Evolutionary conservation across 768 basidiomycete genomes (phyloP).

Genomic region (Boletus insuetus): DNA sequence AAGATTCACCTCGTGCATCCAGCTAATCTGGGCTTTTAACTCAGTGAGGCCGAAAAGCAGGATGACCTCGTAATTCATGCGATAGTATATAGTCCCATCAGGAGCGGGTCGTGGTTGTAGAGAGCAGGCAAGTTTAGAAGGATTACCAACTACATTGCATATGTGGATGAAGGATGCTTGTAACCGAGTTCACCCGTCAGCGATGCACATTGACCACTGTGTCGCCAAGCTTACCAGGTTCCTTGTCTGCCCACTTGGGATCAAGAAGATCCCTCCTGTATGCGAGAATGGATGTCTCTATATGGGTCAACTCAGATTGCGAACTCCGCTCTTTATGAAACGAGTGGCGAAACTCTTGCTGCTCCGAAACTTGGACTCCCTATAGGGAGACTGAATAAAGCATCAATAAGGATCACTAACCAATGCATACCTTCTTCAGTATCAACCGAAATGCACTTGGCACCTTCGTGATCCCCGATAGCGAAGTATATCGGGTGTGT

Average conservation of each 20-base stretch:
- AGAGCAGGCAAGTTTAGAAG: neutral
- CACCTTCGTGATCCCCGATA: constrained; percentile 30
- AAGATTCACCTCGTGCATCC: constrained; percentile 32
- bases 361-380: constrained; percentile 19
- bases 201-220: no score
- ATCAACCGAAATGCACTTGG: constrained; percentile 38
- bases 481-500: constrained; percentile 13
- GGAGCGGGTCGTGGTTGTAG: neutral
- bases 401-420: no score
- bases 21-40: constrained; percentile 43
- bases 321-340: neutral
- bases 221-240: constrained; percentile 2
- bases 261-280: constrained; percentile 11
- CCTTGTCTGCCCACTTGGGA: constrained; percentile 14
- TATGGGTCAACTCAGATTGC: neutral
- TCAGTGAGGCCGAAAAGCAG: constrained; percentile 44
- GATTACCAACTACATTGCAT: constrained; percentile 12
- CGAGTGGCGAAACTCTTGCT: constrained; percentile 17
- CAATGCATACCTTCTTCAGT: constrained; percentile 26
- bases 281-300: constrained; percentile 7
- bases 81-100: constrained; percentile 10
- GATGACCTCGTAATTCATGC: constrained; percentile 31
- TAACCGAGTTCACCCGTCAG: neutral
- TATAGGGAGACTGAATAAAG: neutral
- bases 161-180: constrained; percentile 8